Base-by-base conservation (phyloP, 805 yeast genomes). In the Metschnikowia vanudenii region DNA sequence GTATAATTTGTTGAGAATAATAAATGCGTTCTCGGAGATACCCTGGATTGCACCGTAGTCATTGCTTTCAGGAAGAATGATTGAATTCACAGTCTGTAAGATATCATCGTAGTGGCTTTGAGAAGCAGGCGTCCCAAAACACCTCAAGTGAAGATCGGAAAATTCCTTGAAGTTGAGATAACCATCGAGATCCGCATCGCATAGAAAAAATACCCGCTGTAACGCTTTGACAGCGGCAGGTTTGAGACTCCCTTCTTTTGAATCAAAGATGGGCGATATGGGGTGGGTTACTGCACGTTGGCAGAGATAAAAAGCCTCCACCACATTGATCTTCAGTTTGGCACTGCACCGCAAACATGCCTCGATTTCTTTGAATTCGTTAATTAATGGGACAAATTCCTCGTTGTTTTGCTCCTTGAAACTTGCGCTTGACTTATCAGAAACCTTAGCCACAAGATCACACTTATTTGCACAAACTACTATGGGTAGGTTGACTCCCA, bases 401-500 rank as follows among this genome's bases (percentile, higher is more conserved):
- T 90, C 96, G 31, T 80, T 76, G 50, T 70, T 68, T 50, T 62
- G 69, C 29, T 61, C 55, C 47, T 63, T 64, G 35, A 81, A 74
- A 9, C 36, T 39, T 11, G 46, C 19, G 6, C 37, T 18, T 2
- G 41, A 30, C 9, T 49, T 47, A 38, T 78, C 80, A 13, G 68
- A 57, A 0, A 72, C 64, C 29, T 41, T 37, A 5, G 32, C 24
- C 1, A 60, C 41, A 49, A 46, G 59, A 46, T 87, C 95, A 16
- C 83, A 75, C 58, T 88, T 90, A 64, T 90, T 94, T 45, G 91
- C 90, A 65, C 96, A 85, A 2, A 94, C 69, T 1, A 94, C 88
- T n/a, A 94, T 84, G 0, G 99, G 99, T 12, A 92, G 65, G 60
- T 94, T 94, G 47, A 92, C 89, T 3, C 99, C 99, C 77, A 89